Conservation (phyloP, 202 grass and related monocot species). For the Zoysia matrella region DNA sequence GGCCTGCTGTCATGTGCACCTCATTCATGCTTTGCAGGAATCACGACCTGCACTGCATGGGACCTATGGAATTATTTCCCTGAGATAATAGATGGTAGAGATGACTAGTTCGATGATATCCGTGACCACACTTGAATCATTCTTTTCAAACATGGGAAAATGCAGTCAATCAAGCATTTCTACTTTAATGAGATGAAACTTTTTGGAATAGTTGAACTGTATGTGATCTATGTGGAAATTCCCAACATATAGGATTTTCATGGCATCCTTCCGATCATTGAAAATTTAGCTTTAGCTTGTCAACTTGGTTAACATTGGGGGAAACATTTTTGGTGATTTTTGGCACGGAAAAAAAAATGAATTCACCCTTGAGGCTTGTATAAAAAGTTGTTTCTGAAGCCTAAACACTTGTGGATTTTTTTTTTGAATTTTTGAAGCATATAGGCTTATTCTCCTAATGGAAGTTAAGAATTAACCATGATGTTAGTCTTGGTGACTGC, state of each 20-base stretch:
- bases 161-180: not conserved
- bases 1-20: slow-evolving; percentile 35
- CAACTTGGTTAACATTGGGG: too few species aligned
- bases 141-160: not conserved
- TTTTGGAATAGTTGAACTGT: slow-evolving; percentile 4
- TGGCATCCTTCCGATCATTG: not conserved
- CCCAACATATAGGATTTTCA: not conserved
- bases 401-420: too few species aligned
- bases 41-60: not conserved
- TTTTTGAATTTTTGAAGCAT: too few species aligned
- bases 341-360: too few species aligned
- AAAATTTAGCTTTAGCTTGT: not conserved
- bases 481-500: too few species aligned
- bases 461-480: too few species aligned
- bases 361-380: too few species aligned
- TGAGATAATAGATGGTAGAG: slow-evolving; percentile 7
- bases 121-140: not conserved
- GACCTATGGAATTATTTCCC: slow-evolving; percentile 3
- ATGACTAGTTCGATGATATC: slow-evolving; percentile 1
- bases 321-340: too few species aligned
- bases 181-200: not conserved
- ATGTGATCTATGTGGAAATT: not conserved
- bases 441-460: too few species aligned
- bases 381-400: too few species aligned
- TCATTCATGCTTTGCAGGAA: slow-evolving; percentile 22